Conservation (phyloP, 192 early-diverging fungal genomes). For the Coemansia sp. region DNA sequence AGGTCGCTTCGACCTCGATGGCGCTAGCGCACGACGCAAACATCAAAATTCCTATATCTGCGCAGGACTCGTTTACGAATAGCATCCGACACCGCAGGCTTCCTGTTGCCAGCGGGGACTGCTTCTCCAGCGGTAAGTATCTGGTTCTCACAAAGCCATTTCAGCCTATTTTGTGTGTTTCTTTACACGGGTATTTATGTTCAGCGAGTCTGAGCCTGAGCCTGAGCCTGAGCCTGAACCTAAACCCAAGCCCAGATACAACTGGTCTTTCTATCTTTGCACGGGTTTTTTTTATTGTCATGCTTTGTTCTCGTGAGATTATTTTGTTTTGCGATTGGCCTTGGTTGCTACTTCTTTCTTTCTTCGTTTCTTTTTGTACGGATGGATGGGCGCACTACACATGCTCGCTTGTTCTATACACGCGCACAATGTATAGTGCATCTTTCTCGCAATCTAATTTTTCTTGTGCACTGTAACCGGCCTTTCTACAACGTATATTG, state of each 20-base stretch:
- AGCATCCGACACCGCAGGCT: conserved; percentile 20
- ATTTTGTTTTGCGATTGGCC: background rate
- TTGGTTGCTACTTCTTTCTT: background rate
- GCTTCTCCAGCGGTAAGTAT: conserved; percentile 48
- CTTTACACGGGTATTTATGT: conserved; percentile 7
- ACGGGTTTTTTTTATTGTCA: background rate
- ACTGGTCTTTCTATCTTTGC: background rate
- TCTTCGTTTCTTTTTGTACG: background rate
- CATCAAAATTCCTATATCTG: conserved; percentile 49
- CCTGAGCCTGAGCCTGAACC: too few relatives aligned
- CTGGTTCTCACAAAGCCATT: too few relatives aligned
- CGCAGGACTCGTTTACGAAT: conserved; percentile 48
- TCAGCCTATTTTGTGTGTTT: too few relatives aligned
- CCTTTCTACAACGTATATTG: background rate
- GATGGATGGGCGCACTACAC: background rate
- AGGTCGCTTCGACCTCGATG: conserved; percentile 27
- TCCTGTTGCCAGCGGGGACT: conserved; percentile 21
- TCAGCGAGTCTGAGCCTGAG: too few relatives aligned
- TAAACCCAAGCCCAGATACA: background rate
- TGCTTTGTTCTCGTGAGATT: background rate
- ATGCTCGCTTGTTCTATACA: background rate
- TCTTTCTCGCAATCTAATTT: background rate
- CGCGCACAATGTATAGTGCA: background rate
- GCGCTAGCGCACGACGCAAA: conserved; percentile 48
- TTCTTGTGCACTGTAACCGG: background rate